Percentiles rank a stretch among this genome's conserved stretches.
Evolutionary conservation across 495 filamentous ascomycete species (phyloP).

Genomic region (Astrothelium macrocarpum): DNA sequence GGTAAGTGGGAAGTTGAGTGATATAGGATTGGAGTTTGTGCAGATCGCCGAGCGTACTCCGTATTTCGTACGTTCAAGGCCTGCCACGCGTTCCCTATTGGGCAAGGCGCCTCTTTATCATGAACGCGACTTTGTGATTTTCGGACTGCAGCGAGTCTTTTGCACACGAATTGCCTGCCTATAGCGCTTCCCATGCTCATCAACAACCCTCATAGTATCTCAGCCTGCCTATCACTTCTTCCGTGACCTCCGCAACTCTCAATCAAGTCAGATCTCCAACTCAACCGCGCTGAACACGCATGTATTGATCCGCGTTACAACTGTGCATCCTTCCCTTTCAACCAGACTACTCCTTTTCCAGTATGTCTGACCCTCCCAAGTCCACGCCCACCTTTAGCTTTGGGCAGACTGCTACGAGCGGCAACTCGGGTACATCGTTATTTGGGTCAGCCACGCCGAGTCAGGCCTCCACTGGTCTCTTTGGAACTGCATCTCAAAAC

Average conservation of each 20-base stretch:
- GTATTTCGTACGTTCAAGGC: no score
- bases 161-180: not conserved
- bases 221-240: not conserved
- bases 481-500: not conserved
- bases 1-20: no score
- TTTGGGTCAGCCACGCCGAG: not conserved
- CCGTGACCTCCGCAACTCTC: not conserved
- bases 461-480: not conserved
- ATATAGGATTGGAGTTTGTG: no score
- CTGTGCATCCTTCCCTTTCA: not conserved
- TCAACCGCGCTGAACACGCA: not conserved
- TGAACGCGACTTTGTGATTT: not conserved
- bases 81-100: not conserved
- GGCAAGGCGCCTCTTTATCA: not conserved
- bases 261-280: not conserved
- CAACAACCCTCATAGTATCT: not conserved
- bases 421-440: not conserved
- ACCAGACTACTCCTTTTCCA: not conserved
- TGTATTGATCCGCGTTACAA: constrained; percentile 1
- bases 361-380: constrained; percentile 23
- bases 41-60: not conserved
- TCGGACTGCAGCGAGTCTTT: not conserved
- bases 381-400: constrained; percentile 9
- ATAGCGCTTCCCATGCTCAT: not conserved
- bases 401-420: not conserved